Evolutionary conservation across 2,329 filamentous ascomycete genomes (phyloP).

Genomic region (Aspergillus sp.): DNA sequence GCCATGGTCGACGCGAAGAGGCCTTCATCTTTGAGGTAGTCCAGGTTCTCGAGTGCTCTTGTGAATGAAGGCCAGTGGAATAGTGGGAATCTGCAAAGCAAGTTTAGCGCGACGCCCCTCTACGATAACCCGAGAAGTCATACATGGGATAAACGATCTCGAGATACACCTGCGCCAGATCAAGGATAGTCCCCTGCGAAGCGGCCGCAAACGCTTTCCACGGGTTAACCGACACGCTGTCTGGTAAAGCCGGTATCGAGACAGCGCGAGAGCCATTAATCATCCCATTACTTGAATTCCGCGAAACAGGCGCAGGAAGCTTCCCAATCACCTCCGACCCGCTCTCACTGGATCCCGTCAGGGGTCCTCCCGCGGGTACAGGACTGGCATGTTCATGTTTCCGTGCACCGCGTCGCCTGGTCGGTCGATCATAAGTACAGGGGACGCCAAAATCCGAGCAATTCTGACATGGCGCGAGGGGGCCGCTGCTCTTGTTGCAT

Average conservation of each 20-base stretch:
- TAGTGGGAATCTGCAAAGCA: background rate
- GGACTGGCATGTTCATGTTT: slow-evolving; percentile 4
- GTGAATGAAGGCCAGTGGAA: slow-evolving; percentile 9
- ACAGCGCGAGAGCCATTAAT: background rate
- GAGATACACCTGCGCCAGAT: slow-evolving; percentile 6
- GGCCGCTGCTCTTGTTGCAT: slow-evolving; percentile 11
- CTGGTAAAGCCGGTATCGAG: background rate
- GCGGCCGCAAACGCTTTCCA: slow-evolving; percentile 9
- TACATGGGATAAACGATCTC: slow-evolving; percentile 14
- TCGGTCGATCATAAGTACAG: slow-evolving; percentile 5
- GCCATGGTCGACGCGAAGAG: slow-evolving; percentile 9
- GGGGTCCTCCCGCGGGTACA: background rate
- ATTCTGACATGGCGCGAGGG: slow-evolving; percentile 8
- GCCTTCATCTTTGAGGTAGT: slow-evolving; percentile 7
- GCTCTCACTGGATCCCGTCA: background rate
- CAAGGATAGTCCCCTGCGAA: background rate
- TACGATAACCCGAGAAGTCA: no score
- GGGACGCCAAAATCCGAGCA: slow-evolving; percentile 10
- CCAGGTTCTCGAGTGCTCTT: slow-evolving; percentile 1
- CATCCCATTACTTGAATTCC: background rate
- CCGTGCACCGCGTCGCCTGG: slow-evolving; percentile 2
- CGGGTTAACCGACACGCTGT: background rate
- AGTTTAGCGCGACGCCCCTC: background rate
- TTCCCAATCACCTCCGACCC: no score
- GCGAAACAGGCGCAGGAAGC: background rate